Evolutionary conservation across 176 grass and related monocot species (phyloP), one percentile per base, ranked within the genome.

Genomic region (Musa itinerans): DNA sequence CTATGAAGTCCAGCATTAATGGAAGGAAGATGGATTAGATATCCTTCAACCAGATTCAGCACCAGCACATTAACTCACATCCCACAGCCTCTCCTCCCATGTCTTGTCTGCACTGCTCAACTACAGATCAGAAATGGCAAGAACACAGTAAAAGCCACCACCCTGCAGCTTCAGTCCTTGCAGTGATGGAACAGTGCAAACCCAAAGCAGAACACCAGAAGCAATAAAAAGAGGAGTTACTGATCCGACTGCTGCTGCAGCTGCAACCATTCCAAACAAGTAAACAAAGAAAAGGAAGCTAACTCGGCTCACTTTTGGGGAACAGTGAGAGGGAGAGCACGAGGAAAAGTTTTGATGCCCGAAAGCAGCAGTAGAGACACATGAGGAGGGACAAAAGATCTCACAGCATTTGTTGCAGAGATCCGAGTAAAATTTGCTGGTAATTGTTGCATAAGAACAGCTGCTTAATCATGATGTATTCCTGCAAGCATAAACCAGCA

Each of bases 81-180:
- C 67, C 67, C 34, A 69, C 15, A 62, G 17, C 57, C 0, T n/a
- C 57, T 7, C 20, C 57, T 62, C 57, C 4, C 13, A 16, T 4
- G 3, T 8, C 16, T 50, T 16, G 16, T 10, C 14, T 50, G 9
- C 26, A 17, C 67, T 48, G 34, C 34, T 43, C 34, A 43, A 69
- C 27, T 10, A 50, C 12, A 48, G 12, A 48, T 49, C 67, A 69
- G 67, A 50, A 69, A 17, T 1, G 67, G 67, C 13, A 43, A 50
- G 11, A 19, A 10, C 67, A 69, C 67, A 69, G 67, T 69, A 69
- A 69, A 69, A 69, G 67, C 67, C 67, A 69, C 67, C 67, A 8
- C 19, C 27, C 15, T 16, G 13, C 67, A 12, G 10, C 19, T 50
- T 19, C 4, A 16, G 34, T 24, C 67, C 67, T 8, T 69, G 67